Conservation (phyloP, 495 filamentous ascomycete species). For the Saxophila tyrrhenica region DNA sequence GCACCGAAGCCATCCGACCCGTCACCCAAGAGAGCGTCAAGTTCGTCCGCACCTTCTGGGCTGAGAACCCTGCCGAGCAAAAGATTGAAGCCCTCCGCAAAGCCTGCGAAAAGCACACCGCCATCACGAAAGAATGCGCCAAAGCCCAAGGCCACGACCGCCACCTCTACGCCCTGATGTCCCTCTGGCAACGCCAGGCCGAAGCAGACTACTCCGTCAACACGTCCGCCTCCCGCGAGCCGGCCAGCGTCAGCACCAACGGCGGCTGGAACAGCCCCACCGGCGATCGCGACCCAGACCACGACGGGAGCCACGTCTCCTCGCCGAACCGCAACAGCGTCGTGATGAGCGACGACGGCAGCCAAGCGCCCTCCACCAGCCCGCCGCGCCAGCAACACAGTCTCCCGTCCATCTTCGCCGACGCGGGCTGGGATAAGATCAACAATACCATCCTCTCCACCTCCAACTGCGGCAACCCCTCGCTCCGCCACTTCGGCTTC, state of each 20-base stretch:
- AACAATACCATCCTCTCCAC: conserved; percentile 92
- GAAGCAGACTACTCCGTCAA: conserved; percentile 57
- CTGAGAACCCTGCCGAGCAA: conserved; percentile 63
- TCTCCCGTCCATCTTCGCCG: conserved; percentile 74
- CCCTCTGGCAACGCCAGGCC: conserved; percentile 82
- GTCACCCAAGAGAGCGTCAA: conserved; percentile 71
- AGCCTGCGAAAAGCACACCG: conserved; percentile 71
- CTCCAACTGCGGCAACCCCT: conserved; percentile 98
- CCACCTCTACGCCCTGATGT: conserved; percentile 89
- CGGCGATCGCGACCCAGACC: conserved; percentile 30
- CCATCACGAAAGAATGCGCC: conserved; percentile 72
- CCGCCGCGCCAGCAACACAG: conserved; percentile 21
- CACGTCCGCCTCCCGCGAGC: conserved; percentile 32
- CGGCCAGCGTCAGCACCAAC: conserved; percentile 49
- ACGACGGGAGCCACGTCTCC: conserved; percentile 36
- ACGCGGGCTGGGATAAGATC: conserved; percentile 83
- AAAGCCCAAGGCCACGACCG: conserved; percentile 89
- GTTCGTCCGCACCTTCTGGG: conserved; percentile 93
- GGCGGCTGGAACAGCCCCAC: conserved; percentile 43
- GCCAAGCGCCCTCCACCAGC: conserved; percentile 19
- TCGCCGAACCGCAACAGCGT: conserved; percentile 46
- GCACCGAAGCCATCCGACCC: conserved; percentile 84
- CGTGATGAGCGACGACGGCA: conserved; percentile 37
- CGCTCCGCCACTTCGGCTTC: conserved; percentile 93
- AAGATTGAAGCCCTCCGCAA: conserved; percentile 78